A percentile compares a stretch with the other conserved stretches of the same genome.
Evolutionary conservation across 306 rosid species (phyloP).

Genomic region (Cicer cuneatum): DNA sequence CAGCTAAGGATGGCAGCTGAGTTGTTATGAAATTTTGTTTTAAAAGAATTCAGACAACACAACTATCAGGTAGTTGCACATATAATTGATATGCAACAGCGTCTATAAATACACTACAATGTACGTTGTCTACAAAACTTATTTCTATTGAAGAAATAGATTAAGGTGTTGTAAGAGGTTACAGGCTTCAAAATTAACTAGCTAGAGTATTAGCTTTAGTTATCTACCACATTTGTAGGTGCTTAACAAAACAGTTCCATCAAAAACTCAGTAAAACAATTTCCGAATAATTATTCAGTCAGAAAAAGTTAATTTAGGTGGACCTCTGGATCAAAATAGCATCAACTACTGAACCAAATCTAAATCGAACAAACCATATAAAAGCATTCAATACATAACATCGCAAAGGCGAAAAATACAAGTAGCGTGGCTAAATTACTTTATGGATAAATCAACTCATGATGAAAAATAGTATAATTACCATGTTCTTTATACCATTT

Average conservation of each 20-base stretch:
- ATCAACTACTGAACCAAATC: constrained; percentile 29
- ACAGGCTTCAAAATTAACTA: no score
- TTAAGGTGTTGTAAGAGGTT: no score
- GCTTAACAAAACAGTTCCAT: constrained; percentile 16
- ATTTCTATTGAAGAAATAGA: no score
- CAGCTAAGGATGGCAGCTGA: no score
- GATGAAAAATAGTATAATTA: constrained; percentile 54
- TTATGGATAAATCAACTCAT: not conserved
- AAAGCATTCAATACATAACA: constrained; percentile 26
- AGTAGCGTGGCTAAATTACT: constrained; percentile 1
- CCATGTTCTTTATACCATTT: constrained; percentile 97
- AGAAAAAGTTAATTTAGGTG: constrained; percentile 3
- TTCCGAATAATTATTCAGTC: constrained; percentile 1
- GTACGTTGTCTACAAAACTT: no score
- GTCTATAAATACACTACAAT: no score
- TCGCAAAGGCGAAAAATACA: constrained; percentile 18
- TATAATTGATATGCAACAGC: no score
- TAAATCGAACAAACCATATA: constrained; percentile 26
- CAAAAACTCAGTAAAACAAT: not conserved
- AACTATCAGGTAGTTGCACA: no score
- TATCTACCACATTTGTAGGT: not conserved
- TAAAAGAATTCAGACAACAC: no score
- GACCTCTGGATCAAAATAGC: constrained; percentile 28
- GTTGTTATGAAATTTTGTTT: no score
- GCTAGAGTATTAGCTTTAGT: not conserved